Conservation (phyloP, 805 yeast species). For the Wickerhamiella dianesei region DNA sequence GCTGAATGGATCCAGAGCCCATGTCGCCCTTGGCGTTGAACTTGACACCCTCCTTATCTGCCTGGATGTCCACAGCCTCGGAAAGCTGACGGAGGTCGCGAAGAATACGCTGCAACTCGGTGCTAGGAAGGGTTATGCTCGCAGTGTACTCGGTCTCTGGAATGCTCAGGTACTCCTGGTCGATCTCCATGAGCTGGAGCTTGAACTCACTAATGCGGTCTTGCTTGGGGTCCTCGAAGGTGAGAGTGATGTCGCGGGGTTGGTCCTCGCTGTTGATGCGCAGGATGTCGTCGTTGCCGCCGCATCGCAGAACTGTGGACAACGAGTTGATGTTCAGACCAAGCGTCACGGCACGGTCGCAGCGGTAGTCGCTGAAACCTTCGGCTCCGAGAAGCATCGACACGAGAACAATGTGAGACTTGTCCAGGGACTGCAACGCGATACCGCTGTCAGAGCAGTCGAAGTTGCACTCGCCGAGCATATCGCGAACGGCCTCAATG, state of each 20-base stretch:
- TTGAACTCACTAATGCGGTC: conserved; percentile 88
- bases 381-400: conserved; percentile 76
- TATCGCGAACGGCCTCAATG: conserved; percentile 86
- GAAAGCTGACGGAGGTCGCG: conserved; percentile 77
- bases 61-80: conserved; percentile 74
- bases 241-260: conserved; percentile 64
- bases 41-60: conserved; percentile 84
- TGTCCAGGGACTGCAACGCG: conserved; percentile 94
- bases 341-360: conserved; percentile 83
- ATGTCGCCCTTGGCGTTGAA: conserved; percentile 85
- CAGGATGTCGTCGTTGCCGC: conserved; percentile 76
- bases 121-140: conserved; percentile 71
- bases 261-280: conserved; percentile 81
- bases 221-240: conserved; percentile 81
- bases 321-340: conserved; percentile 86
- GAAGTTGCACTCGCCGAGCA: conserved; percentile 90
- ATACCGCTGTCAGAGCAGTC: conserved; percentile 93
- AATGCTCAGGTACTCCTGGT: conserved; percentile 82
- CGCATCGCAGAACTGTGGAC: conserved; percentile 78
- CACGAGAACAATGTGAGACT: conserved; percentile 86
- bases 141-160: conserved; percentile 90
- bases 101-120: conserved; percentile 78
- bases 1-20: conserved; percentile 73
- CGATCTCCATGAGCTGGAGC: conserved; percentile 89
- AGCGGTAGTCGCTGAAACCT: conserved; percentile 83